A percentile compares a stretch with the other conserved stretches of the same genome.
These are phyloP conservation scores for Kwoniella dejecticola DNA, from an alignment of 768 basidiomycete genomes.

Conservation along the genomic window DNA sequence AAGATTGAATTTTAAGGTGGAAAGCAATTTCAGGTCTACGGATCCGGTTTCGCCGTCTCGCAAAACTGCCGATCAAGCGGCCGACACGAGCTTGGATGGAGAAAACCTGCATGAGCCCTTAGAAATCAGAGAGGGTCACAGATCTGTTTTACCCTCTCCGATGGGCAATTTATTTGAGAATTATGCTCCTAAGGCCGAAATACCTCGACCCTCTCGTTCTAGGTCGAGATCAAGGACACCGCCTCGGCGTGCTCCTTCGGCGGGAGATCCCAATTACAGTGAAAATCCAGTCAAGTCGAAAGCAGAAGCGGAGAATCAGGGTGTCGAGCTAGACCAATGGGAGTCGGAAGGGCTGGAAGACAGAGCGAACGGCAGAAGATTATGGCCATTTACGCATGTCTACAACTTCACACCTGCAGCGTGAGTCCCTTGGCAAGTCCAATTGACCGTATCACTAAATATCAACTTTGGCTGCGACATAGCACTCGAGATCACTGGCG, in stretches of 20 bases:
- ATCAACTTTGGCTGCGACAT: neutral
- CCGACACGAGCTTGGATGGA: too few relatives aligned
- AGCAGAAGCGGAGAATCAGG: neutral
- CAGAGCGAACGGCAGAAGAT: conserved; percentile 6
- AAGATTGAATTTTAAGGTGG: conserved; percentile 8
- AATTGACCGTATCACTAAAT: too few relatives aligned
- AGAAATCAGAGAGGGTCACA: too few relatives aligned
- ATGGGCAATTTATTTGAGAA: too few relatives aligned
- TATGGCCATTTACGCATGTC: conserved; percentile 17
- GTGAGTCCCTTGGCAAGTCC: conserved; percentile 14
- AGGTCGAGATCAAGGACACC: neutral
- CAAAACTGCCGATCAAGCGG: too few relatives aligned
- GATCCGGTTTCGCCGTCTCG: too few relatives aligned
- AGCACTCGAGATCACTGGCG: conserved; percentile 15
- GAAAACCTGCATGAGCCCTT: too few relatives aligned
- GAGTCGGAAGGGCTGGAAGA: conserved; percentile 8
- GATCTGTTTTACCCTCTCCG: too few relatives aligned
- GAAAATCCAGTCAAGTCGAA: too few relatives aligned
- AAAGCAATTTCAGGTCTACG: neutral
- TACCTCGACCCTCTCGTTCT: too few relatives aligned
- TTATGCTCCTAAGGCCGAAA: too few relatives aligned
- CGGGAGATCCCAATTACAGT: too few relatives aligned
- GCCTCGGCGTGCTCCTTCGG: neutral
- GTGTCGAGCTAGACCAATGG: conserved; percentile 7
- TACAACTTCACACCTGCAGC: conserved; percentile 11